A percentile compares a stretch with the other conserved stretches of the same genome.
Conservation (phyloP, 371 early-diverging fungal genomes). For the Apophysomyces sp. region DNA sequence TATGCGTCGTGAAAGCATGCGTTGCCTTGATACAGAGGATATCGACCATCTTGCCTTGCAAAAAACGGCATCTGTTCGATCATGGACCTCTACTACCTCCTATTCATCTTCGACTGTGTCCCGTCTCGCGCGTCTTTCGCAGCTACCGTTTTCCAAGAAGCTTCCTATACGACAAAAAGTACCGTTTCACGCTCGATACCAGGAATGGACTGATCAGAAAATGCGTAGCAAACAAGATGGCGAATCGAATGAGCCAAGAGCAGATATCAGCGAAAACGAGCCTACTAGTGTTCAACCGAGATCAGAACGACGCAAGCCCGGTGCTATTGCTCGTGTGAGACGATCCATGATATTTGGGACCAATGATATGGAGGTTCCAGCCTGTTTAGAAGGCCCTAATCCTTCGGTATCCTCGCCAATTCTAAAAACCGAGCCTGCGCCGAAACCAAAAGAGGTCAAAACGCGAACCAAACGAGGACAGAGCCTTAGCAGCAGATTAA, state of each 20-base stretch:
- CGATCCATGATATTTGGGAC: not conserved
- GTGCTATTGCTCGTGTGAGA: not conserved
- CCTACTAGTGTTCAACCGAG: not conserved
- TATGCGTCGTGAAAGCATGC: not conserved
- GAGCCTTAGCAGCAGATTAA: not conserved
- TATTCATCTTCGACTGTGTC: conserved; percentile 2
- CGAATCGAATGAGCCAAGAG: not conserved
- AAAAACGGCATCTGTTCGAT: not conserved
- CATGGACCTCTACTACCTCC: conserved; percentile 1
- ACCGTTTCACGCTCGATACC: conserved; percentile 35
- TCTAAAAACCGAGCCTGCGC: not conserved
- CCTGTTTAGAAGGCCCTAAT: not conserved
- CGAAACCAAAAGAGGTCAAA: not conserved
- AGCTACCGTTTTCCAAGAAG: conserved; percentile 18
- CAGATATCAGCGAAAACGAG: not conserved
- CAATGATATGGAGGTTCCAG: not conserved
- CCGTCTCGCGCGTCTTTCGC: conserved; percentile 9
- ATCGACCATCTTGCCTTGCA: not conserved
- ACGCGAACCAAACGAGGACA: not conserved
- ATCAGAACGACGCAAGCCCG: not conserved
- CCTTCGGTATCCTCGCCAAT: conserved; percentile 1
- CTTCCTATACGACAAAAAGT: conserved; percentile 20
- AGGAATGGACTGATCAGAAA: conserved; percentile 33
- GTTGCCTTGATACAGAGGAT: not conserved
- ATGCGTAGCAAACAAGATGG: not conserved